These are phyloP conservation scores for Fonsecaea nubica DNA, from an alignment of 2,329 filamentous ascomycete genomes.

Conservation along the genomic window DNA sequence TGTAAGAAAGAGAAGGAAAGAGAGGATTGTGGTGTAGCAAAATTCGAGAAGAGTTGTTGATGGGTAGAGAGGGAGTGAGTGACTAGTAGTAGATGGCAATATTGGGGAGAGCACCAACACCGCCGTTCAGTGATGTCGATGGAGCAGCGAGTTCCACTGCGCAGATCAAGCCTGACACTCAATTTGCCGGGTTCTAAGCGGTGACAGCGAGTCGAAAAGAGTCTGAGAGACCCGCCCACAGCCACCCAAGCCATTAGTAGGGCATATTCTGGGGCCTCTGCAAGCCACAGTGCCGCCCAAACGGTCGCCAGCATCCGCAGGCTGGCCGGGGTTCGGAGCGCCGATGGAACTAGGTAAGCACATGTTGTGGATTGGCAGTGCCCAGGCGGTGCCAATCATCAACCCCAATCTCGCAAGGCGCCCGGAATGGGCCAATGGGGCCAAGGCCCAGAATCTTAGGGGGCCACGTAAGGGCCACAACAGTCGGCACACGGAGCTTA, in stretches of 20 bases:
- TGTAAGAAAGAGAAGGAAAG: constrained; percentile 17
- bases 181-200: constrained; percentile 4
- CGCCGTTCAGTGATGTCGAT: neutral
- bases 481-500: constrained; percentile 4
- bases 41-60: constrained; percentile 9
- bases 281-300: constrained; percentile 2
- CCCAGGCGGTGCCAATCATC: constrained; percentile 12
- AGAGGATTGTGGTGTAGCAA: constrained; percentile 17
- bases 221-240: constrained; percentile 1
- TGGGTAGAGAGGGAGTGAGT: constrained; percentile 8
- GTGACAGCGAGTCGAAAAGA: neutral
- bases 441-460: neutral
- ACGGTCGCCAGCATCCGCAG: neutral
- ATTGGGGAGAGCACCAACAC: neutral
- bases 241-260: constrained; percentile 1
- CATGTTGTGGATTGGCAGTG: neutral
- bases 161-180: constrained; percentile 5
- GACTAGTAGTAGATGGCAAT: constrained; percentile 1
- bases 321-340: constrained; percentile 3
- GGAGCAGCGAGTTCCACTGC: constrained; percentile 5
- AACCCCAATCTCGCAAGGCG: constrained; percentile 21
- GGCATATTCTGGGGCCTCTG: neutral
- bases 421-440: constrained; percentile 16
- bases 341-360: neutral
- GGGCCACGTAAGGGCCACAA: neutral